A percentile compares a stretch with the other conserved stretches of the same genome.
Evolutionary conservation across 352 stramenopile genomes (phyloP).

Genomic region (Saprolegnia parasitica): DNA sequence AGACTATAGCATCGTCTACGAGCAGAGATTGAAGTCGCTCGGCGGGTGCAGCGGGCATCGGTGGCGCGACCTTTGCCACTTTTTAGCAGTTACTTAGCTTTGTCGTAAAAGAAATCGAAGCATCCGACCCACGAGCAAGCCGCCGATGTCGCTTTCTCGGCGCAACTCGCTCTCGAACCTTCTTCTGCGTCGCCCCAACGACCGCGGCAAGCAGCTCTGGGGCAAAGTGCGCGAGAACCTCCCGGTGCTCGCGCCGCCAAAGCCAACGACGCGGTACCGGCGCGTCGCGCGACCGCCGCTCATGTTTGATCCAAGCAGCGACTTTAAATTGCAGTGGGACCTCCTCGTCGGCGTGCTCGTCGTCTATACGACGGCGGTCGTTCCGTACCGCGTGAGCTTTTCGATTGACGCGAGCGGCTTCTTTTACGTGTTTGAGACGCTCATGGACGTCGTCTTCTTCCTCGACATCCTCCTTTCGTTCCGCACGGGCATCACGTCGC

Average conservation of each 20-base stretch:
- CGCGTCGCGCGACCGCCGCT: not conserved
- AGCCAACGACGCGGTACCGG: not conserved
- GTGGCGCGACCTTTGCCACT: no score
- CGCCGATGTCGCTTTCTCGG: not conserved
- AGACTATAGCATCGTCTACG: no score
- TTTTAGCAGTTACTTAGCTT: no score
- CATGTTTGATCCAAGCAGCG: constrained; percentile 62
- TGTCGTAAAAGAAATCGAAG: no score
- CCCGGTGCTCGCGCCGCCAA: not conserved
- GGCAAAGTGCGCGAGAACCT: not conserved
- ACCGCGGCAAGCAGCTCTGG: not conserved
- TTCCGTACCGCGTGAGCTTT: constrained; percentile 78
- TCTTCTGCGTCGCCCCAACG: not conserved
- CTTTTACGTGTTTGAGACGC: constrained; percentile 47
- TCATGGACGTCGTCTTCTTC: constrained; percentile 63
- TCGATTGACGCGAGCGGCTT: constrained; percentile 47
- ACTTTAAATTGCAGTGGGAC: constrained; percentile 60
- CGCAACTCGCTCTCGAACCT: not conserved
- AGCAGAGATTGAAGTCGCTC: no score
- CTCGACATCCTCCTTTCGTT: constrained; percentile 78
- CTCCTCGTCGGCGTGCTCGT: constrained; percentile 56
- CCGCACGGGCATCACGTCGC: constrained; percentile 57
- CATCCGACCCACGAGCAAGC: not conserved
- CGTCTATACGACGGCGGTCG: constrained; percentile 67
- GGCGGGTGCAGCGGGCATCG: no score